These are phyloP conservation scores for Drechslerella coelobrocha DNA, from an alignment of 2,329 filamentous ascomycete species.

Conservation along the genomic window DNA sequence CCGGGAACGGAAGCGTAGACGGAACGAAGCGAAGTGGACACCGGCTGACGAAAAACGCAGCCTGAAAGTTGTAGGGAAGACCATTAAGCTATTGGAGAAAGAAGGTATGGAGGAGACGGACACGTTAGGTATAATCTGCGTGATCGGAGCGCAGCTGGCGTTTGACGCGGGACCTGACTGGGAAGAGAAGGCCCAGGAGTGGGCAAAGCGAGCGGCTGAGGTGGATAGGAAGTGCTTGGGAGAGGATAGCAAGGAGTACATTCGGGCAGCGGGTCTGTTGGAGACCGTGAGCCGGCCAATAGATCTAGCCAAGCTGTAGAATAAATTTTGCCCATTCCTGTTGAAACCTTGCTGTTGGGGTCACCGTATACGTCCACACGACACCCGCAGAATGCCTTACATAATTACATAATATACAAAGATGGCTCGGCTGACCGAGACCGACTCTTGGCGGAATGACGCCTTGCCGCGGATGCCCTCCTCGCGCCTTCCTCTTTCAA, in stretches of 20 bases:
- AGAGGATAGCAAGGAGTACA: conserved; percentile 36
- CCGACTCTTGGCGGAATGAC: conserved; percentile 16
- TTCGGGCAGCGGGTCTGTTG: conserved; percentile 14
- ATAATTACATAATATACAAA: not conserved
- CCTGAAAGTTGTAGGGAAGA: conserved; percentile 10
- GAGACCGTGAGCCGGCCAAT: conserved; percentile 9
- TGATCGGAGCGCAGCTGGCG: conserved; percentile 13
- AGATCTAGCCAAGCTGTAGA: not conserved
- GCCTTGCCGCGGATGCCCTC: not conserved
- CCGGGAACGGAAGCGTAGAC: conserved; percentile 11
- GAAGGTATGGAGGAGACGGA: conserved; percentile 48
- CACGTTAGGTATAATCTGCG: conserved; percentile 25
- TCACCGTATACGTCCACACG: too few species aligned
- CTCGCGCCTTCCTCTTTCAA: not conserved
- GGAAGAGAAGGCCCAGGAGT: conserved; percentile 22
- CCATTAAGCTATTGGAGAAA: conserved; percentile 25
- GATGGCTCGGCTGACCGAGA: conserved; percentile 1
- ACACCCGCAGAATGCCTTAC: too few species aligned
- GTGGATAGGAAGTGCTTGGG: conserved; percentile 42
- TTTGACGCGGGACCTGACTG: not conserved
- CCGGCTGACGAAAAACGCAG: conserved; percentile 14
- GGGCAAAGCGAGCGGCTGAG: conserved; percentile 34
- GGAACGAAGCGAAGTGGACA: conserved; percentile 13
- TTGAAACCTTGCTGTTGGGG: too few species aligned
- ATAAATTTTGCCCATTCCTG: too few species aligned